Base-by-base conservation (phyloP, 73 alveolate species). In the Halteria grandinella region DNA sequence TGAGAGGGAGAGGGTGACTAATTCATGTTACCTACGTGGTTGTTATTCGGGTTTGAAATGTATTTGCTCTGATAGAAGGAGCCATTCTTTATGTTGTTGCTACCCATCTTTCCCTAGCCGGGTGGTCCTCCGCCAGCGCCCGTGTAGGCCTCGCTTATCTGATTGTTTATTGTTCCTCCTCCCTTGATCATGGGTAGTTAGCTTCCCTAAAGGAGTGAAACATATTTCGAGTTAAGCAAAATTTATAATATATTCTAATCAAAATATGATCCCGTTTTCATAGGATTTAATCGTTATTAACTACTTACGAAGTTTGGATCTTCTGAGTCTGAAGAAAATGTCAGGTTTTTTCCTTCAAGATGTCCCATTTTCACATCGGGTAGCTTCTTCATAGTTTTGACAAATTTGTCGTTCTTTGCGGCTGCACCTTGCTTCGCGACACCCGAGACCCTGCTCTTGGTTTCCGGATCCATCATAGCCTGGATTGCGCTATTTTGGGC, bases 181-280 rank as follows among this genome's bases (percentile, higher is more conserved):
- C 78, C 78, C 40, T 62, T 62, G 11, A 62, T 62, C 60, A 62
- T 2, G 12, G 78, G 78, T 10, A 62, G 44, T 41, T 62, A 41
- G n/a, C n/a, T n/a, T 62, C 44, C 41, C 78, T 62, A 41, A 39
- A 62, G 23, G 4, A 5, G 5, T 10, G 8, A 17, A n/a, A n/a
- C n/a, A n/a, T n/a, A n/a, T n/a, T n/a, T n/a, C n/a, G n/a, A n/a
- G n/a, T n/a, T n/a, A n/a, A n/a, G n/a, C n/a, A n/a, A n/a, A n/a
- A n/a, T n/a, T n/a, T n/a, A n/a, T n/a, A n/a, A n/a, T n/a, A n/a
- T n/a, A n/a, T n/a, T n/a, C n/a, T n/a, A n/a, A n/a, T n/a, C n/a
- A n/a, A n/a, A n/a, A n/a, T n/a, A n/a, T n/a, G n/a, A n/a, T n/a
- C n/a, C n/a, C n/a, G n/a, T n/a, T n/a, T n/a, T n/a, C n/a, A n/a